Conservation (phyloP, 495 filamentous ascomycete species). For the Penicillium coprophilum region DNA sequence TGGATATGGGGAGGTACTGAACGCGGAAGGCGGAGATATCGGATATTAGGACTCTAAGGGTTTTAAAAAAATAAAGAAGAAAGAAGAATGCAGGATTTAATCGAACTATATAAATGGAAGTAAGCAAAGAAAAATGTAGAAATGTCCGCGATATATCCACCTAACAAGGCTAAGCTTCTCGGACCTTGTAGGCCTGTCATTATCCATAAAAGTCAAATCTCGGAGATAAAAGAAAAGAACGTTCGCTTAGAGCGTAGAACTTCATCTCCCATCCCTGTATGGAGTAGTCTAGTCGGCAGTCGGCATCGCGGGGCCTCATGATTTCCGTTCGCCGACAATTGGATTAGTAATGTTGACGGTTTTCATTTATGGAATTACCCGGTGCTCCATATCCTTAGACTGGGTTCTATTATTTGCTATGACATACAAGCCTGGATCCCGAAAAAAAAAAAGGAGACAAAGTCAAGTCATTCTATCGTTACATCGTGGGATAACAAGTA, state of each 20-base stretch:
- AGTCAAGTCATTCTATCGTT: constrained; percentile 21
- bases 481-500: constrained; percentile 16
- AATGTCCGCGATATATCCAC: too few relatives aligned
- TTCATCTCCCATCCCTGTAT: background rate
- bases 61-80: background rate
- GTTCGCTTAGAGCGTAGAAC: constrained; percentile 16
- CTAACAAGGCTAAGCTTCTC: background rate
- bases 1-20: background rate
- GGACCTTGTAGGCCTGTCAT: background rate
- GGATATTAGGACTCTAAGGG: background rate
- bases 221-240: background rate
- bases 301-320: constrained; percentile 9
- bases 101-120: too few relatives aligned
- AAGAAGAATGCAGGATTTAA: background rate
- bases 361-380: too few relatives aligned
- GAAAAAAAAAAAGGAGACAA: background rate
- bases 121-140: background rate
- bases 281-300: background rate
- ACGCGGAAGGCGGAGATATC: background rate
- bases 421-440: background rate
- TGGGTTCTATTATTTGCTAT: constrained; percentile 11
- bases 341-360: constrained; percentile 6
- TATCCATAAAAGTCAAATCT: background rate
- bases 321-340: constrained; percentile 1
- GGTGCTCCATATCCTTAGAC: too few relatives aligned